These are phyloP conservation scores for Alisma plantagoaquatica DNA, from an alignment of 106 monocot species.

Conservation along the genomic window DNA sequence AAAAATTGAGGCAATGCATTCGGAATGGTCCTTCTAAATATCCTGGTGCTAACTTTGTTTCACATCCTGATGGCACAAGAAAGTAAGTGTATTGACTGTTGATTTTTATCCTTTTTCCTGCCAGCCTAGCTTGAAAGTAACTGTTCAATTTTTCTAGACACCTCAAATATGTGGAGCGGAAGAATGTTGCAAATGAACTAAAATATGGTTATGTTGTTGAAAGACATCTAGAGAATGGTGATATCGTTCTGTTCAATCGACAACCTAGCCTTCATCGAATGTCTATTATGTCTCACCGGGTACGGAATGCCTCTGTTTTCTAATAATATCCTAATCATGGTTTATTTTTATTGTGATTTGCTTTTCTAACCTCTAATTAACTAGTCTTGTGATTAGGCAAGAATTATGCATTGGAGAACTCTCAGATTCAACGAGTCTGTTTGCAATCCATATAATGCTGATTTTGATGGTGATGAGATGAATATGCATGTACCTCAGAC, in stretches of 20 bases:
- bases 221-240: constrained; percentile 95
- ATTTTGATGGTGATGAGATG: constrained; percentile 99
- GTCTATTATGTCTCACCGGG: constrained; percentile 98
- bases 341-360: neutral
- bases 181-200: constrained; percentile 70
- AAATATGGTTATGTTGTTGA: constrained; percentile 80
- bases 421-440: constrained; percentile 98
- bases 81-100: constrained; percentile 25
- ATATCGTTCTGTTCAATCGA: constrained; percentile 93
- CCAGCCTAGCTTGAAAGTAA: neutral
- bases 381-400: constrained; percentile 30
- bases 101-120: neutral
- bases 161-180: constrained; percentile 63
- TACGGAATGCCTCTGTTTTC: constrained; percentile 13
- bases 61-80: constrained; percentile 46
- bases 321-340: neutral
- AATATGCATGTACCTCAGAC: constrained; percentile 98
- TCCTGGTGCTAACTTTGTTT: constrained; percentile 87
- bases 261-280: constrained; percentile 99
- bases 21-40: constrained; percentile 84
- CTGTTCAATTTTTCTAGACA: constrained; percentile 31
- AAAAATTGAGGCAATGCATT: constrained; percentile 79
- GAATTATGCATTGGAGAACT: constrained; percentile 96
- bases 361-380: too few relatives aligned
- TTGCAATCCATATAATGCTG: constrained; percentile 99